Evolutionary conservation across 768 basidiomycete genomes (phyloP).

Genomic region (Macrolepiota dolichaula): DNA sequence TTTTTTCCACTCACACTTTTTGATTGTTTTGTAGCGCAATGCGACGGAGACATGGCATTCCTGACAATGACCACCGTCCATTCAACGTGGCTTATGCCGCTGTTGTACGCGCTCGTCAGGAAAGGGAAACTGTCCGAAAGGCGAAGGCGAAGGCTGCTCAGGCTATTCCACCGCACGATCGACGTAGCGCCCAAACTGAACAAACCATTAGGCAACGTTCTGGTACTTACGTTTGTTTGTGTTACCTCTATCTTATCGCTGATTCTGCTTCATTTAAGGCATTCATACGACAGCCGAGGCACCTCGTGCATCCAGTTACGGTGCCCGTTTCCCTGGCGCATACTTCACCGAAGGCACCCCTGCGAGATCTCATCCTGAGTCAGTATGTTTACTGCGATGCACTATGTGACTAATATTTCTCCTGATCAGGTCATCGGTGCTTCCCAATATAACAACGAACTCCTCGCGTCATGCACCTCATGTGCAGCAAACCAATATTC

Average conservation of each 20-base stretch:
- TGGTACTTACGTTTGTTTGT: conserved; percentile 25
- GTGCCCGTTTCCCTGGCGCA: conserved; percentile 9
- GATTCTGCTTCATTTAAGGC: conserved; percentile 7
- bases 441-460: background rate
- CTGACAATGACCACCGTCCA: conserved; percentile 76
- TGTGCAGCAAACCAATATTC: background rate
- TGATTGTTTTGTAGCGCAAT: conserved; percentile 44
- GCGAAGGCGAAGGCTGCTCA: conserved; percentile 27
- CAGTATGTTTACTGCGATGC: background rate
- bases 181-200: conserved; percentile 32
- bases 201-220: conserved; percentile 43
- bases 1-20: conserved; percentile 2
- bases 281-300: background rate
- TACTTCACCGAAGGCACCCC: conserved; percentile 4
- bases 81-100: conserved; percentile 89
- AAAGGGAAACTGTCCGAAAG: conserved; percentile 36
- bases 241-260: conserved; percentile 5
- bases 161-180: conserved; percentile 28
- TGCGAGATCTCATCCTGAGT: conserved; percentile 3
- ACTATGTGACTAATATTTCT: background rate
- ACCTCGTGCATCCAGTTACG: conserved; percentile 7
- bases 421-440: background rate
- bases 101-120: conserved; percentile 52
- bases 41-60: conserved; percentile 79
- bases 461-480: background rate